Percentiles rank a stretch among this genome's conserved stretches.
Evolutionary conservation across 83 land plant species (phyloP).

Genomic region (Diphasiastrum complanatum): DNA sequence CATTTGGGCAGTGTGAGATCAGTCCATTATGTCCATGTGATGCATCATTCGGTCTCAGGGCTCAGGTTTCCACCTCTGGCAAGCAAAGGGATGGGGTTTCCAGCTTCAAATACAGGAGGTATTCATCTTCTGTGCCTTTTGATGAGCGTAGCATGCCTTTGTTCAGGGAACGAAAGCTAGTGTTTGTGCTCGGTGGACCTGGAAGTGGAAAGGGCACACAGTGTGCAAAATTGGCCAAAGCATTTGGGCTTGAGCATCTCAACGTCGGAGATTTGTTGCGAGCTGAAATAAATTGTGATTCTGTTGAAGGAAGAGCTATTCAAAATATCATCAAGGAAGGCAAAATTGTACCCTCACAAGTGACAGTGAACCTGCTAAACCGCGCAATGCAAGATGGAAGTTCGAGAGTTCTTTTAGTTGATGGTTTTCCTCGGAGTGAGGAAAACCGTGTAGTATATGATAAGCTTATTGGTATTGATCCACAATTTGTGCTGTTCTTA

Average conservation of each 20-base stretch:
- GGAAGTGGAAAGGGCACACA: constrained; percentile 81
- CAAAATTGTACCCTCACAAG: constrained; percentile 78
- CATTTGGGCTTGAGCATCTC: constrained; percentile 61
- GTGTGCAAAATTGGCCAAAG: constrained; percentile 56
- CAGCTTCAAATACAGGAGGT: too few species aligned
- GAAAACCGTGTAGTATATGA: constrained; percentile 85
- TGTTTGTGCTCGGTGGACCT: too few species aligned
- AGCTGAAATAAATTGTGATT: constrained; percentile 75
- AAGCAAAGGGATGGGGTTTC: too few species aligned
- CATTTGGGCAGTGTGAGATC: too few species aligned
- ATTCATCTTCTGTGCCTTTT: too few species aligned
- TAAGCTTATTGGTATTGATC: constrained; percentile 52
- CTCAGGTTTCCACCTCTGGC: too few species aligned
- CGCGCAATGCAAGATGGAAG: constrained; percentile 55
- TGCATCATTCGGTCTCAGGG: too few species aligned
- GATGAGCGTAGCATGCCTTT: too few species aligned
- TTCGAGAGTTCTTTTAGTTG: constrained; percentile 64
- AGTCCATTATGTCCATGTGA: too few species aligned
- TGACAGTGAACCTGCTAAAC: constrained; percentile 66
- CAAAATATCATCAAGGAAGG: constrained; percentile 78
- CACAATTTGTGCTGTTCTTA: constrained; percentile 63
- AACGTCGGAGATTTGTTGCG: constrained; percentile 75
- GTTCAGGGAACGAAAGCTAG: too few species aligned
- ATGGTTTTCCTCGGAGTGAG: constrained; percentile 81
- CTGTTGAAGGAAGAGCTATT: constrained; percentile 63